phyloP scores from a whole-genome alignment of 768 basidiomycete genomes.

The Melanogaster broomeanus region DNA sequence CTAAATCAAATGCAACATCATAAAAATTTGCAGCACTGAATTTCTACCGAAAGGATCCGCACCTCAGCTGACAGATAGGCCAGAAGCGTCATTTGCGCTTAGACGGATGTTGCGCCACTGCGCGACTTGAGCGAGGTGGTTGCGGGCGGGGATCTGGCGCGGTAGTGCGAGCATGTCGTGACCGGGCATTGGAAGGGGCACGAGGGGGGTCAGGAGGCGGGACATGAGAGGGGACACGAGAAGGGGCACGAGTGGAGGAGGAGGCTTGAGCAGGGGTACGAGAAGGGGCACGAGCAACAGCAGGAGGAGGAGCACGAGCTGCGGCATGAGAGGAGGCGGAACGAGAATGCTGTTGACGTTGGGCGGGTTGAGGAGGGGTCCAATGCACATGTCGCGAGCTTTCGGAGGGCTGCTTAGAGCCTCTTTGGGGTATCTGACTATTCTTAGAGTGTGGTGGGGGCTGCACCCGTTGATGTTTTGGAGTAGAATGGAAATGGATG shows the following conservation, averaged over 20 bases:
- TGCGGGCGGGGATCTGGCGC: conserved; percentile 21
- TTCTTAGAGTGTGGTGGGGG: conserved; percentile 13
- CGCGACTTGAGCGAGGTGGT: conserved; percentile 8
- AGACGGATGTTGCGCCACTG: not conserved
- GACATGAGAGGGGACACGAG: too few relatives aligned
- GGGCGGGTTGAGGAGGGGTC: conserved; percentile 28
- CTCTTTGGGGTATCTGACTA: conserved; percentile 18
- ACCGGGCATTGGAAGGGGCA: too few relatives aligned
- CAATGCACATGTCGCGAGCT: conserved; percentile 30
- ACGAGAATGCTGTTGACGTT: conserved; percentile 24
- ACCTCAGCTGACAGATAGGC: conserved; percentile 21
- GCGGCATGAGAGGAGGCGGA: conserved; percentile 1
- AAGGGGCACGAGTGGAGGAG: too few relatives aligned
- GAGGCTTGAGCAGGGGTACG: too few relatives aligned
- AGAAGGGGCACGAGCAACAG: too few relatives aligned
- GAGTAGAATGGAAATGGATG: conserved; percentile 26
- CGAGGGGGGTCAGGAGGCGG: too few relatives aligned
- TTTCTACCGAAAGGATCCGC: conserved; percentile 27
- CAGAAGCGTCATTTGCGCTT: conserved; percentile 17
- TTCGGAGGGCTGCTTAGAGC: conserved; percentile 6
- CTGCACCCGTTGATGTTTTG: conserved; percentile 16
- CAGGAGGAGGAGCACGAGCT: too few relatives aligned
- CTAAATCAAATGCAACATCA: conserved; percentile 25
- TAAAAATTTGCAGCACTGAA: conserved; percentile 13
- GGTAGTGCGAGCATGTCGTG: not conserved